Percentiles rank a stretch among this genome's conserved stretches.
Evolutionary conservation across 2,329 filamentous ascomycete genomes (phyloP).

Genomic region (Exophiala xenobiotica): DNA sequence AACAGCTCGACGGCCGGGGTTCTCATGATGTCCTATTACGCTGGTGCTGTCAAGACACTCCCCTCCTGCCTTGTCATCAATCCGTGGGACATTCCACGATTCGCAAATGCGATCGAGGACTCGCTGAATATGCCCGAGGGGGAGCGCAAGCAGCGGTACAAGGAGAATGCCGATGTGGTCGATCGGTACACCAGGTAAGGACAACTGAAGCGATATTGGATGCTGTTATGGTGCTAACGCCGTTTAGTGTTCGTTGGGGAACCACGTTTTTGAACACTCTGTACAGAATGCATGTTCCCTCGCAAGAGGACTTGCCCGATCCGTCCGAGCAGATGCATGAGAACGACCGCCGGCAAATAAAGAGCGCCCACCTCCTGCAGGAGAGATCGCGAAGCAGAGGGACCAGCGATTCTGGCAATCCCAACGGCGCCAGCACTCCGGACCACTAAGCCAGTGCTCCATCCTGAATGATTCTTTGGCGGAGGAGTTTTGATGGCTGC

Average conservation of each 20-base stretch:
- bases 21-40: conserved; percentile 91
- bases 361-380: background rate
- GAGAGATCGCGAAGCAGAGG: background rate
- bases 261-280: background rate
- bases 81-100: conserved; percentile 90
- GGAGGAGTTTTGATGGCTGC: no score
- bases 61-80: conserved; percentile 89
- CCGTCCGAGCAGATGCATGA: background rate
- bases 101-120: conserved; percentile 82
- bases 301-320: background rate
- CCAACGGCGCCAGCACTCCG: background rate
- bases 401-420: background rate
- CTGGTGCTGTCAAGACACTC: conserved; percentile 87
- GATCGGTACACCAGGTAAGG: conserved; percentile 22
- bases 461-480: no score
- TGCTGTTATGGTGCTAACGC: background rate
- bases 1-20: conserved; percentile 74
- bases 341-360: background rate
- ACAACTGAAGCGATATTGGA: background rate
- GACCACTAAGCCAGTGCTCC: no score
- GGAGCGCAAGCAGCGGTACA: conserved; percentile 14
- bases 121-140: conserved; percentile 70
- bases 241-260: conserved; percentile 1
- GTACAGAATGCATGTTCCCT: background rate
- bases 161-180: conserved; percentile 14